These are phyloP conservation scores for Diatrype stigma DNA, from an alignment of 2,329 filamentous ascomycete genomes.

Conservation along the genomic window DNA sequence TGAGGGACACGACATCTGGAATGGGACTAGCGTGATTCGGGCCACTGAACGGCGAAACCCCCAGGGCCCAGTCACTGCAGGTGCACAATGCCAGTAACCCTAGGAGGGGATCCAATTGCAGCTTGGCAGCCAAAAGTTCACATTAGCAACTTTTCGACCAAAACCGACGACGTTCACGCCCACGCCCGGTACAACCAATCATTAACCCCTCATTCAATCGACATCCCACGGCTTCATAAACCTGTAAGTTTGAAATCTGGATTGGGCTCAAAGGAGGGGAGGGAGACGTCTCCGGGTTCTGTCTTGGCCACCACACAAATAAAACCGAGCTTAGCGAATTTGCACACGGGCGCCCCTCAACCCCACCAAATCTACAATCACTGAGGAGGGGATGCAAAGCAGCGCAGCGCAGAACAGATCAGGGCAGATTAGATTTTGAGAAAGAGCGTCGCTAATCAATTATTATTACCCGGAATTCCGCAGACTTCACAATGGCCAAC, in stretches of 20 bases:
- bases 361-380: too few relatives aligned
- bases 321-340: too few relatives aligned
- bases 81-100: not conserved
- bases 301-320: too few relatives aligned
- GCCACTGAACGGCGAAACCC: too few relatives aligned
- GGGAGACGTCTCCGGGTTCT: too few relatives aligned
- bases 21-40: not conserved
- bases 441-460: not conserved
- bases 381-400: not conserved
- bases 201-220: slow-evolving; percentile 10
- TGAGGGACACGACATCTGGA: not conserved
- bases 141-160: slow-evolving; percentile 15
- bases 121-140: not conserved
- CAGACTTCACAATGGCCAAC: slow-evolving; percentile 70
- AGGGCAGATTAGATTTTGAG: too few relatives aligned
- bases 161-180: slow-evolving; percentile 10
- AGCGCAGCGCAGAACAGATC: too few relatives aligned
- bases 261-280: too few relatives aligned
- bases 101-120: slow-evolving; percentile 4
- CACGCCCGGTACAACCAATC: slow-evolving; percentile 12
- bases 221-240: not conserved
- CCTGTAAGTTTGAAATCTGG: too few relatives aligned
- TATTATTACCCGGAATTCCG: slow-evolving; percentile 8
- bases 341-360: too few relatives aligned
- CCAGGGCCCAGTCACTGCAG: too few relatives aligned